A percentile compares a stretch with the other conserved stretches of the same genome.
phyloP scores from a whole-genome alignment of 345 rosid species.

The Moricandia arvensis region DNA sequence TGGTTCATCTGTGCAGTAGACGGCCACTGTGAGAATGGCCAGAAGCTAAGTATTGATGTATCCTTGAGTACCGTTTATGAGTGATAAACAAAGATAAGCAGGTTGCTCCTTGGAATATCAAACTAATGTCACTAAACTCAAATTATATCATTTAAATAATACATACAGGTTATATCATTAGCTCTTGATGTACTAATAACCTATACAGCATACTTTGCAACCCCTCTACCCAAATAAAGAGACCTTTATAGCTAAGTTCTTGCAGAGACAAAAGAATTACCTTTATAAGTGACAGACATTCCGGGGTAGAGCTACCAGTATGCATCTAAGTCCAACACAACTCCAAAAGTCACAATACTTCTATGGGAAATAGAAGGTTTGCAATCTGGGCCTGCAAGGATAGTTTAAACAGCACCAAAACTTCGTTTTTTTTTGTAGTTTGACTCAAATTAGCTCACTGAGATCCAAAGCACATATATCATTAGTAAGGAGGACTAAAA shows the following conservation, averaged over 20 bases:
- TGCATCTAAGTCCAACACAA: too few relatives aligned
- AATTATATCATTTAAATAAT: slow-evolving; percentile 6
- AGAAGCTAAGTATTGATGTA: slow-evolving; percentile 30
- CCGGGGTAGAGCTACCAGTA: too few relatives aligned
- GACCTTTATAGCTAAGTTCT: too few relatives aligned
- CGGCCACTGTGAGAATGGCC: slow-evolving; percentile 33
- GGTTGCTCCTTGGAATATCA: slow-evolving; percentile 20
- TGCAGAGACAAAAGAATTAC: too few relatives aligned
- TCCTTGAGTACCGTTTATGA: slow-evolving; percentile 7
- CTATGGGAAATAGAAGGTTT: slow-evolving; percentile 30
- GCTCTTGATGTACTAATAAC: background rate
- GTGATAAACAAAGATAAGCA: background rate
- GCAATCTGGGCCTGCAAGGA: slow-evolving; percentile 53
- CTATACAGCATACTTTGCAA: too few relatives aligned
- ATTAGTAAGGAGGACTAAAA: too few relatives aligned
- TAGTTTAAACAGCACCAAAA: background rate
- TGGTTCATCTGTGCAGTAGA: too few relatives aligned
- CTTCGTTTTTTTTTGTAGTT: background rate
- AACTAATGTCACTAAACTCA: slow-evolving; percentile 19
- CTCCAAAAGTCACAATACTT: too few relatives aligned
- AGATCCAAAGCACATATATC: too few relatives aligned
- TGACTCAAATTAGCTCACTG: background rate
- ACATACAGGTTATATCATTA: background rate
- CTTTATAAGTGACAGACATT: too few relatives aligned
- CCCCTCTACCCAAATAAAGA: too few relatives aligned